Evolutionary conservation across 495 filamentous ascomycete species (phyloP), one percentile per base, ranked within the genome.

Genomic region (Patellaria atrata): DNA sequence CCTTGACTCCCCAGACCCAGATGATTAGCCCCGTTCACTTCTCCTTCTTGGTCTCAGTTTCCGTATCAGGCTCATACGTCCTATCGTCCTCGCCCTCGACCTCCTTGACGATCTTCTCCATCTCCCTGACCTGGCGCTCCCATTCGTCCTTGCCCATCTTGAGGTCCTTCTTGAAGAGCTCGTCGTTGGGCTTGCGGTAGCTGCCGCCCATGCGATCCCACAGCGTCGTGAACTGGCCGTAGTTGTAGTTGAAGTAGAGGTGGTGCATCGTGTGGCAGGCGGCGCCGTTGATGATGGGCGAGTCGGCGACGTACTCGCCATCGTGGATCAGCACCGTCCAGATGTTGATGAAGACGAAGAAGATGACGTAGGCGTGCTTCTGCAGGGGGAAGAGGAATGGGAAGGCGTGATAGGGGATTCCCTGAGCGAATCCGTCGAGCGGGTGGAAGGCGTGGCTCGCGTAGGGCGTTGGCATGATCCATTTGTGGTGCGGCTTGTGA

Each of bases 291-390:
- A 94, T 76, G 41, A 94, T 57, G 5, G 81, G 77, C 52, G 74
- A 78, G 57, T 94, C 80, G 51, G 85, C 75, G 18, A 87, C 71
- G 49, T 93, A 96, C 67, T 96, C 89, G 44, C 87, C 87, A 46
- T 96, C 89, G 56, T 96, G 87, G 53, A 96, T 96, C 62, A 94
- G 70, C 45, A 96, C 80, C 22, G 87, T 94, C 89, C 87, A 96
- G 57, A 94, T 70, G 54, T 96, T 93, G 62, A 94, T 81, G 59
- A 94, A 89, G 38, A 76, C 64, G 60, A 94, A 96, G 9, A 93
- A 68, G 16, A 65, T 69, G 28, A 94, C 70, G 45, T 86, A 94
- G 18, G 82, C 80, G 47, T 82, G 59, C 61, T 94, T 96, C 53
- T 94, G 81, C 22, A 96, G 67, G 7, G 87, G 87, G 60, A 96